These are phyloP conservation scores for Saccharomycopsis fibuligera DNA, from an alignment of 805 yeast species.

Conservation along the genomic window DNA sequence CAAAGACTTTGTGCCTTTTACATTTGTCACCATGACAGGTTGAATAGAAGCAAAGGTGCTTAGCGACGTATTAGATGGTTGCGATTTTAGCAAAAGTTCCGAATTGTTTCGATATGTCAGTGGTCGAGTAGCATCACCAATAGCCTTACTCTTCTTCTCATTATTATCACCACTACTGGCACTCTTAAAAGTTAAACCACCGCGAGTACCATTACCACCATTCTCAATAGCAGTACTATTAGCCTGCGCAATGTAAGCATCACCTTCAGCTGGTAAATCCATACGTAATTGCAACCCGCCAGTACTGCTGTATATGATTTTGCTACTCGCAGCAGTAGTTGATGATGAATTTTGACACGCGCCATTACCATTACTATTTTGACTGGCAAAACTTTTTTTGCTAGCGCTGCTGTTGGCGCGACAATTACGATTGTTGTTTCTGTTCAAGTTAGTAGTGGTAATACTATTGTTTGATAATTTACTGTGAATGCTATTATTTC, in stretches of 20 bases:
- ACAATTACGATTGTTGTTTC: background rate
- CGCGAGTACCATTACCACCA: background rate
- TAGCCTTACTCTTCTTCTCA: background rate
- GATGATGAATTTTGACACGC: background rate
- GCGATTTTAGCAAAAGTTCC: conserved; percentile 8
- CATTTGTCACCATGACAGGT: conserved; percentile 7
- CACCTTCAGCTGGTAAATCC: background rate
- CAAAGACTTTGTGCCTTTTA: background rate
- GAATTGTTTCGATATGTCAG: background rate
- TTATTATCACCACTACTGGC: background rate
- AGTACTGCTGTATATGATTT: conserved; percentile 4
- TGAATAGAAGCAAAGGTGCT: conserved; percentile 3
- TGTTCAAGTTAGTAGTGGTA: background rate
- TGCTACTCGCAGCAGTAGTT: conserved; percentile 1
- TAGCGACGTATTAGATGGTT: conserved; percentile 7
- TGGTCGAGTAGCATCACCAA: background rate
- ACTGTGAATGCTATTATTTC: no score
- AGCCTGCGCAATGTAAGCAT: background rate
- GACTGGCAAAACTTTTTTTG: background rate
- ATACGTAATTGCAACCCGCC: conserved; percentile 10
- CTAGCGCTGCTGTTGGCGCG: background rate
- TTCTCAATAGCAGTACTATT: background rate
- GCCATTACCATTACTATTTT: background rate
- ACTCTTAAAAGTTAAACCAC: background rate
- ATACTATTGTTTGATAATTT: background rate